Evolutionary conservation across 23 red algal species (phyloP).

Genomic region (Gracilaria gracilis): DNA sequence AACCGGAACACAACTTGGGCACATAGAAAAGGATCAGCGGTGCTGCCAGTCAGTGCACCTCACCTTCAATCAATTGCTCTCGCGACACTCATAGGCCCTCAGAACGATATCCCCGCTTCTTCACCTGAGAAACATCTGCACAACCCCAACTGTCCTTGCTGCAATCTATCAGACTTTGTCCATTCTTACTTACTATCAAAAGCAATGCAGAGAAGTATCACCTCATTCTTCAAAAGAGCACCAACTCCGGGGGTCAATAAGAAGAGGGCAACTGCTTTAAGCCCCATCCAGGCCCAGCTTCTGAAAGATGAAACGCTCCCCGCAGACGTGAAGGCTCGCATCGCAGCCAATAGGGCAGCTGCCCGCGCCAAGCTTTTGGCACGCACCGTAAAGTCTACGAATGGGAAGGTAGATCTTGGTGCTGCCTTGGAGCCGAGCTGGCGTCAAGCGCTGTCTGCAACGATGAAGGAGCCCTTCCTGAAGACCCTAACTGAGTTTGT

Average conservation of each 20-base stretch:
- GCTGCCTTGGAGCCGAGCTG: slow-evolving; percentile 69
- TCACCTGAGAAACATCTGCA: neutral
- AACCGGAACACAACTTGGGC: neutral
- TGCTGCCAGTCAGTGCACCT: neutral
- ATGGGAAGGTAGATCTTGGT: slow-evolving; percentile 38
- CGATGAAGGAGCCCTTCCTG: slow-evolving; percentile 47
- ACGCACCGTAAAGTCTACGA: neutral
- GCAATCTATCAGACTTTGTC: neutral
- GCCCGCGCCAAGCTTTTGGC: slow-evolving; percentile 69
- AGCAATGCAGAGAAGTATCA: slow-evolving; percentile 66
- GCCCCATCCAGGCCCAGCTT: slow-evolving; percentile 22
- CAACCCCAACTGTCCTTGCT: neutral
- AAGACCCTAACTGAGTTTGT: slow-evolving; percentile 54
- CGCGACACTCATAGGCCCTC: neutral
- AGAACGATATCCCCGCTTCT: neutral
- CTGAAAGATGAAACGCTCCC: slow-evolving; percentile 41
- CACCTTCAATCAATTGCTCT: neutral
- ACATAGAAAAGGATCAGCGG: neutral
- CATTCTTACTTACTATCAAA: neutral
- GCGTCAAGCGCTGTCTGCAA: slow-evolving; percentile 56
- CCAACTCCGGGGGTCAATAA: slow-evolving; percentile 44
- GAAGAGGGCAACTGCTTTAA: slow-evolving; percentile 47
- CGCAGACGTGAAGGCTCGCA: slow-evolving; percentile 69
- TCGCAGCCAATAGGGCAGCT: slow-evolving; percentile 66
- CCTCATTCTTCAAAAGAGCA: slow-evolving; percentile 59